Evolutionary conservation across 2,329 filamentous ascomycete genomes (phyloP).

Genomic region (Fusarium chaquense): DNA sequence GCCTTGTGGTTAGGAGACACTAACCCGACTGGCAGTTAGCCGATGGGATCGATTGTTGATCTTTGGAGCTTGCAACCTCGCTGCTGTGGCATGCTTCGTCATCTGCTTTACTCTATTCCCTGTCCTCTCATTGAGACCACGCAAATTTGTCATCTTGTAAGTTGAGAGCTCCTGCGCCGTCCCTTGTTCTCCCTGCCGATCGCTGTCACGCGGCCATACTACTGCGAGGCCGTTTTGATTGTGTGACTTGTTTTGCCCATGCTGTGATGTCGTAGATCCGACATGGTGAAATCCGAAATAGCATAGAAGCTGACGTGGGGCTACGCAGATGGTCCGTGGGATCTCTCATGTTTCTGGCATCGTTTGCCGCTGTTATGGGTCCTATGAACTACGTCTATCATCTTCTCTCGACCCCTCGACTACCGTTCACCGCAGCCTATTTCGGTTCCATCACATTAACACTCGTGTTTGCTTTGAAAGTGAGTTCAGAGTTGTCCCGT

Average conservation of each 20-base stretch:
- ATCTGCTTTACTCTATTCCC: slow-evolving; percentile 93
- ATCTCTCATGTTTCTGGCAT: slow-evolving; percentile 87
- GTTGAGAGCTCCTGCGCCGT: slow-evolving; percentile 58
- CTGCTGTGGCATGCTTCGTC: slow-evolving; percentile 90
- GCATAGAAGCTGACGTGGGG: slow-evolving; percentile 45
- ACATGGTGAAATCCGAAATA: slow-evolving; percentile 31
- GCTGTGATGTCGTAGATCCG: slow-evolving; percentile 29
- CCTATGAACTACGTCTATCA: slow-evolving; percentile 85
- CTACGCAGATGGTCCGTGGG: slow-evolving; percentile 88
- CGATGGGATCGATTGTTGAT: slow-evolving; percentile 96
- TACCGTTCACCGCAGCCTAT: slow-evolving; percentile 94
- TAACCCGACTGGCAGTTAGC: slow-evolving; percentile 76
- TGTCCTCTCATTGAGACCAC: slow-evolving; percentile 80
- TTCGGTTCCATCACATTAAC: slow-evolving; percentile 93
- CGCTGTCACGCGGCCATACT: slow-evolving; percentile 31
- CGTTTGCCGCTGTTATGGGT: slow-evolving; percentile 96
- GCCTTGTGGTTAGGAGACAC: slow-evolving; percentile 56
- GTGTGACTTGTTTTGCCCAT: slow-evolving; percentile 35
- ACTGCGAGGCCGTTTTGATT: slow-evolving; percentile 13
- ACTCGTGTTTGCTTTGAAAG: slow-evolving; percentile 90
- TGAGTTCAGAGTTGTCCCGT: slow-evolving; percentile 65
- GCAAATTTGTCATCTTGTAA: slow-evolving; percentile 98
- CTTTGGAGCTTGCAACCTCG: slow-evolving; percentile 91
- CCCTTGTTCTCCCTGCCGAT: slow-evolving; percentile 26
- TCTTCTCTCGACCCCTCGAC: slow-evolving; percentile 82